Evolutionary conservation across 2,329 filamentous ascomycete genomes (phyloP).

Genomic region (Talaromyces marneffei): DNA sequence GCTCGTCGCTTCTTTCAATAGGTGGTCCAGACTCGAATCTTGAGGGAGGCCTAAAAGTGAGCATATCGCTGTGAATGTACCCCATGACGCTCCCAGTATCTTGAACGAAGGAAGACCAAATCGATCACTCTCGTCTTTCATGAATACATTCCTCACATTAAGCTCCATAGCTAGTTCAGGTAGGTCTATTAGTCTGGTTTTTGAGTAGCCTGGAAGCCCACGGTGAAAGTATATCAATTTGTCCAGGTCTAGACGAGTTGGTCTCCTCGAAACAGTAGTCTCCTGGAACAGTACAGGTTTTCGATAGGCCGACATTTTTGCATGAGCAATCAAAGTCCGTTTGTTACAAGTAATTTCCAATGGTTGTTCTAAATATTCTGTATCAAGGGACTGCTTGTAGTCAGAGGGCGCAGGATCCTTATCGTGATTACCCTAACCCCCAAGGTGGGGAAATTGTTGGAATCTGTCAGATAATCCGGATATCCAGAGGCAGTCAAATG

Average conservation of each 20-base stretch:
- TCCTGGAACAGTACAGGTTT: neutral
- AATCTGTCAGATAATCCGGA: too few species aligned
- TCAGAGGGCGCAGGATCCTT: neutral
- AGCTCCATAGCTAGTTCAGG: conserved; percentile 52
- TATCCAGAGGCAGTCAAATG: too few species aligned
- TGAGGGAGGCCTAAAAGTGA: conserved; percentile 41
- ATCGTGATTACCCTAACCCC: neutral
- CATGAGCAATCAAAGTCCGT: too few species aligned
- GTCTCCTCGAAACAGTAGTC: neutral
- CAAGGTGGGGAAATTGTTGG: neutral
- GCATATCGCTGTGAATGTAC: conserved; percentile 54
- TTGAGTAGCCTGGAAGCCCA: conserved; percentile 51
- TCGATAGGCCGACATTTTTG: neutral
- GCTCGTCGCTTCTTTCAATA: conserved; percentile 22
- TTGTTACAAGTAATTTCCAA: too few species aligned
- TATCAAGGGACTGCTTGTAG: neutral
- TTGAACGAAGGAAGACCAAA: conserved; percentile 72
- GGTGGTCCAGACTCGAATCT: conserved; percentile 39
- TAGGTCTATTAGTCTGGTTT: conserved; percentile 52
- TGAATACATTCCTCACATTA: conserved; percentile 51
- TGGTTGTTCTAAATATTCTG: too few species aligned
- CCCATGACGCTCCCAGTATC: conserved; percentile 74
- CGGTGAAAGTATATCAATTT: conserved; percentile 43
- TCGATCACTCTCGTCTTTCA: conserved; percentile 67
- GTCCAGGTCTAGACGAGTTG: neutral